phyloP scores from a whole-genome alignment of 768 basidiomycete genomes.

The Leccinum pellstonianum region DNA sequence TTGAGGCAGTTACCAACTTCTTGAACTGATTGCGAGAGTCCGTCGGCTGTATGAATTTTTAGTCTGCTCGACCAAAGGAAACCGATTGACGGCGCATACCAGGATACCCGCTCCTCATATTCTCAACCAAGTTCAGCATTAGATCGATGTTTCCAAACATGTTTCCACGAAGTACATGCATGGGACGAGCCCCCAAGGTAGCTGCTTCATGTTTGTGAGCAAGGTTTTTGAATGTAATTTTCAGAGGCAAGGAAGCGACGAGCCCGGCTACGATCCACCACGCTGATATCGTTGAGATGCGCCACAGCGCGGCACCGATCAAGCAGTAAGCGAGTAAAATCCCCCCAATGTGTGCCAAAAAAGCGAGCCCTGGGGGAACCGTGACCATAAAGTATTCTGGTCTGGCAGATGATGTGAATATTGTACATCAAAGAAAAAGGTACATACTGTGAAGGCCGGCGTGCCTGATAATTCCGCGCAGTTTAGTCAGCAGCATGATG shows the following conservation, averaged over 20 bases:
- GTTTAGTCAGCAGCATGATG: too few species aligned
- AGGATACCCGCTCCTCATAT: constrained; percentile 46
- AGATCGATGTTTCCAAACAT: constrained; percentile 47
- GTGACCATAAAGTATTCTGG: constrained; percentile 5
- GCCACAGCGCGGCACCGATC: not conserved
- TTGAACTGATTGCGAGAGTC: constrained; percentile 35
- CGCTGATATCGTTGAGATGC: constrained; percentile 31
- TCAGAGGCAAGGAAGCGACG: constrained; percentile 35
- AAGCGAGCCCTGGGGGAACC: constrained; percentile 14
- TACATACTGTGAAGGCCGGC: too few species aligned
- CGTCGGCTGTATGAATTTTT: constrained; percentile 38
- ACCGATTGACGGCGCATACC: constrained; percentile 34
- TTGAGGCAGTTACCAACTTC: constrained; percentile 45
- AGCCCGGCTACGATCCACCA: constrained; percentile 38
- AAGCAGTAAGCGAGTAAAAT: constrained; percentile 1
- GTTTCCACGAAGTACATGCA: constrained; percentile 39
- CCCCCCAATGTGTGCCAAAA: constrained; percentile 5
- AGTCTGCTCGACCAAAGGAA: not conserved
- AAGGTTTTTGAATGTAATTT: constrained; percentile 30
- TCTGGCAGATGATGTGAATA: too few species aligned
- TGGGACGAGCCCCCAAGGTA: constrained; percentile 45
- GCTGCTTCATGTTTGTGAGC: constrained; percentile 38
- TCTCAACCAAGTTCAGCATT: constrained; percentile 34
- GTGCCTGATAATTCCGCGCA: too few species aligned
- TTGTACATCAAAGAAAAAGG: too few species aligned